phyloP scores from a whole-genome alignment of 2,329 filamentous ascomycete species.

The Tolypocladium nubicola region DNA sequence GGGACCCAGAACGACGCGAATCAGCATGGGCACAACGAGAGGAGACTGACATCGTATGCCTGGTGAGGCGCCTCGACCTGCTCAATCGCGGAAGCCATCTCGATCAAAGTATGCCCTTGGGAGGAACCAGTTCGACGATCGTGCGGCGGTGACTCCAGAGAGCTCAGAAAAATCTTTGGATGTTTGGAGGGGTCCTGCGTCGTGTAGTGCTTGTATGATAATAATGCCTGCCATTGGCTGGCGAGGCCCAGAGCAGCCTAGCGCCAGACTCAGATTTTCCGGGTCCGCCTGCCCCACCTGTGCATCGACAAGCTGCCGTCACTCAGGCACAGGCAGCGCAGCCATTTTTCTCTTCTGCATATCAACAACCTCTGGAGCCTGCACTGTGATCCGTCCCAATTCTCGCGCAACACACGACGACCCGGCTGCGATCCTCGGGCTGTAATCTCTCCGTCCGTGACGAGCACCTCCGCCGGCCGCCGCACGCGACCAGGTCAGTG shows the following conservation, averaged over 20 bases:
- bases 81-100: not conserved
- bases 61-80: constrained; percentile 8
- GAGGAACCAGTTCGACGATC: not conserved
- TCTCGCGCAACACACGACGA: not conserved
- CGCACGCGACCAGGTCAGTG: not conserved
- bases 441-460: not conserved
- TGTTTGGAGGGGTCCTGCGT: not conserved
- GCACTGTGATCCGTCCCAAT: not conserved
- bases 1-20: not conserved
- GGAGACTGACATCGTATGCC: constrained; percentile 4
- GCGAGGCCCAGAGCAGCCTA: not conserved
- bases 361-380: not conserved
- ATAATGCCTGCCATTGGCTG: not conserved
- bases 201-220: not conserved
- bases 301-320: not conserved
- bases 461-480: not conserved
- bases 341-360: not conserved
- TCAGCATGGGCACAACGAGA: not conserved
- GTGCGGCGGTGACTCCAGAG: not conserved
- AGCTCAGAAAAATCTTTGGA: not conserved
- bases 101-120: not conserved
- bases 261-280: not conserved
- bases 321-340: not conserved
- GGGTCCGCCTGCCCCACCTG: not conserved
- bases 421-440: not conserved